Base-by-base conservation (phyloP, 2,329 filamentous ascomycete species). In the Colletotrichum cereale region DNA sequence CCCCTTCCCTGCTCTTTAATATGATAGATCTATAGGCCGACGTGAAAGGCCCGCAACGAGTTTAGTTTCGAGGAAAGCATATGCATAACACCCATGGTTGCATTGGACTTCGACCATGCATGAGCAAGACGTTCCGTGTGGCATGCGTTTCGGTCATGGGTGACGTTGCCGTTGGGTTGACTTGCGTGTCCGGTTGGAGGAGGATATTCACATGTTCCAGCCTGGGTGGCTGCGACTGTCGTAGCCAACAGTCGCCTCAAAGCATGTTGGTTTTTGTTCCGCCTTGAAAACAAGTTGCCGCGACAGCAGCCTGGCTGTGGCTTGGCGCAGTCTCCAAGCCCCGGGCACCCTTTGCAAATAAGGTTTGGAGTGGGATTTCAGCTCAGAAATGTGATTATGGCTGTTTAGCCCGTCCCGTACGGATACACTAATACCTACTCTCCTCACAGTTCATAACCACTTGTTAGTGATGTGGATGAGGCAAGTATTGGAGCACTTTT, bases 191-290 rank as follows among this genome's bases (percentile, higher is more conserved):
- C 21, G 31, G 36, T 24, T 5, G 24, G 4, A 34, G 29, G 29
- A 50, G 44, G 29, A 50, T 3, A 48, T 58, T 69, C 68, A 68
- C 68, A 71, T 71, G 68, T 44, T 52, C 18, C 16, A 47, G 36
- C 29, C 21, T 57, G 26, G 47, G 38, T 60, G 26, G 47, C 47
- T 60, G 66, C 40, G 47, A 40, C 38, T n/a, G 47, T 21, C 16
- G 24, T 16, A 18, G 26, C 42, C 12, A 38, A 34, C n/a, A 34
- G 31, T 47, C 65, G 63, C 56, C 36, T 62, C 56, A 44, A 62
- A 44, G 38, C 38, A 48, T 57, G 40, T 31, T 40, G 21, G 26
- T 14, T 48, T 24, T 47, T 57, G 40, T 48, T 70, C 47, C 24
- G 24, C 38, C 60, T 66, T 29, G 53, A 64, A 66, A 44, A 53